Percentiles rank a stretch among this genome's conserved stretches.
Evolutionary conservation across 176 grass and related monocot species (phyloP).

Genomic region (Chrysopogon serrulatus): DNA sequence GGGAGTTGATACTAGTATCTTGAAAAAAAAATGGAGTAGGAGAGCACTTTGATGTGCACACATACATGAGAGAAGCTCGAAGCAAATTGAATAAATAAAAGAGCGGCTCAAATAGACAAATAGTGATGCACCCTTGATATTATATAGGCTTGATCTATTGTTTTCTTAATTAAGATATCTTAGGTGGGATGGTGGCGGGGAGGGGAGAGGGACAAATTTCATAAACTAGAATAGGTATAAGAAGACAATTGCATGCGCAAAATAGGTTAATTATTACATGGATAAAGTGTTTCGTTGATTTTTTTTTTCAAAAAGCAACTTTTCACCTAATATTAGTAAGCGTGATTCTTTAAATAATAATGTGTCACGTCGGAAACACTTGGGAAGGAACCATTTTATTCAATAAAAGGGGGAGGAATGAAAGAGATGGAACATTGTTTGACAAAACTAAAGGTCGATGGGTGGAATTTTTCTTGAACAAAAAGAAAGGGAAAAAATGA

Average conservation of each 20-base stretch:
- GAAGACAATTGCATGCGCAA: background rate
- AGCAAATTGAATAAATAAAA: too few species aligned
- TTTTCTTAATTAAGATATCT: too few species aligned
- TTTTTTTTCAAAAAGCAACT: background rate
- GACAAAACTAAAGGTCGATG: slow-evolving; percentile 22
- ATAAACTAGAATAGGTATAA: background rate
- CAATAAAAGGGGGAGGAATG: background rate
- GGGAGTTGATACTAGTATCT: too few species aligned
- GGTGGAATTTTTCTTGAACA: background rate
- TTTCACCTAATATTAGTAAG: slow-evolving; percentile 4
- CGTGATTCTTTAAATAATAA: background rate
- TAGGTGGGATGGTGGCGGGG: too few species aligned
- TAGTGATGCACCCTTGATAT: too few species aligned
- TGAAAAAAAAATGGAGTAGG: too few species aligned
- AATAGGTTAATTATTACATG: background rate
- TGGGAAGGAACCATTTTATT: slow-evolving; percentile 15
- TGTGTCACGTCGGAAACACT: slow-evolving; percentile 32
- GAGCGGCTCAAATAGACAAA: too few species aligned
- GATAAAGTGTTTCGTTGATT: background rate
- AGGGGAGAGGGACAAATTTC: background rate
- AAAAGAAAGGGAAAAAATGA: background rate
- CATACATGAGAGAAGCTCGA: too few species aligned
- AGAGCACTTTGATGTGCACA: too few species aligned
- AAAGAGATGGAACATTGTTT: slow-evolving; percentile 32
- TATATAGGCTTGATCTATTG: too few species aligned